Evolutionary conservation across 2,329 filamentous ascomycete genomes (phyloP).

Genomic region (Passalora sequoiae): DNA sequence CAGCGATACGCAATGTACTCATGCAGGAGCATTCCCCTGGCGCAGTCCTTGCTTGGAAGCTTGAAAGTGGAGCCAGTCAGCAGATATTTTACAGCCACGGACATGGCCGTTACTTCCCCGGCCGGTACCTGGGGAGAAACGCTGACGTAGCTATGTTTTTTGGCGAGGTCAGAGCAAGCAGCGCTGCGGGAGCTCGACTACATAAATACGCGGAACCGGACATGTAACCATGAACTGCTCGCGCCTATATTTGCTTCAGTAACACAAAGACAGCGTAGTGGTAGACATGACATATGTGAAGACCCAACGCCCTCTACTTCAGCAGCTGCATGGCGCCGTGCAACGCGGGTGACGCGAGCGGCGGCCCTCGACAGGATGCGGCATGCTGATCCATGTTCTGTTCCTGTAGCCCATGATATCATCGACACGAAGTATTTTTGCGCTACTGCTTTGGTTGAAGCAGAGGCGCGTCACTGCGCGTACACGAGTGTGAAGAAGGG

Average conservation of each 20-base stretch:
- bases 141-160: conserved; percentile 3
- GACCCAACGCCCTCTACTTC: not conserved
- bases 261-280: not conserved
- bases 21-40: too few relatives aligned
- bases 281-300: not conserved
- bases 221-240: not conserved
- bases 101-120: too few relatives aligned
- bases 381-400: not conserved
- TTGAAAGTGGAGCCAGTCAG: too few relatives aligned
- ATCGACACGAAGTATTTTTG: not conserved
- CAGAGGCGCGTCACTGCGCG: conserved; percentile 1
- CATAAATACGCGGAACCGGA: not conserved
- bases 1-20: too few relatives aligned
- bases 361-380: not conserved
- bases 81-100: too few relatives aligned
- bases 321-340: not conserved
- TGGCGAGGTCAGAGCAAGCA: not conserved
- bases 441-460: not conserved
- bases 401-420: conserved; percentile 2
- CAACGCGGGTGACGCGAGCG: not conserved
- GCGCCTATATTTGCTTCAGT: not conserved
- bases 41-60: too few relatives aligned
- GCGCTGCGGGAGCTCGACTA: not conserved
- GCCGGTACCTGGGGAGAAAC: too few relatives aligned
- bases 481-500: not conserved